phyloP scores from a whole-genome alignment of 805 yeast genomes.

The fission yeast (Schizosaccharomyces pombe) region DNA sequence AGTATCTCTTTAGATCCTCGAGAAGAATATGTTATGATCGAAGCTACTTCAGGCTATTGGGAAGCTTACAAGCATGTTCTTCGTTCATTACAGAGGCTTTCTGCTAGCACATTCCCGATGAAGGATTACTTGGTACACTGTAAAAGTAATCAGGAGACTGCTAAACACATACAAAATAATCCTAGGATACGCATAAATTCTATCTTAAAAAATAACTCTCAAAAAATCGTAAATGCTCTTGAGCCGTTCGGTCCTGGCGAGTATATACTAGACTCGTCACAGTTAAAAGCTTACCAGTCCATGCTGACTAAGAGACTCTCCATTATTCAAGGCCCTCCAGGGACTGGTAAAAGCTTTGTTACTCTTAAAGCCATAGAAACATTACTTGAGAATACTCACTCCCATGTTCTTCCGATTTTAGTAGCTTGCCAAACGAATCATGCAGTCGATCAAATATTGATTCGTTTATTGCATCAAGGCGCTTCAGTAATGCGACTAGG shows the following conservation, averaged over 20 bases:
- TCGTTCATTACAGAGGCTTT: background rate
- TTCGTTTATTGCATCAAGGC: background rate
- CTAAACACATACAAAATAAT: background rate
- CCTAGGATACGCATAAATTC: background rate
- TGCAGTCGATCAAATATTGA: background rate
- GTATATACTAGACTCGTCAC: background rate
- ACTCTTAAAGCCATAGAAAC: conserved; percentile 91
- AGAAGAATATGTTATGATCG: background rate
- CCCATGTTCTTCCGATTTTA: background rate
- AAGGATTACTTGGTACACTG: background rate
- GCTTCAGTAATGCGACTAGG: background rate
- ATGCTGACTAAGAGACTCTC: background rate
- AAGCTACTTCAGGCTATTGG: background rate
- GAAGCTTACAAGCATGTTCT: conserved; percentile 2
- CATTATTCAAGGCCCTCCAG: conserved; percentile 90
- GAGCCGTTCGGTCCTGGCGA: background rate
- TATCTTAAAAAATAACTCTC: background rate
- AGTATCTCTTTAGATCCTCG: background rate
- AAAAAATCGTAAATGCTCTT: background rate
- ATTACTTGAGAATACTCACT: conserved; percentile 55
- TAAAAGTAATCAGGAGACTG: background rate
- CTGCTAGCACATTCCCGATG: background rate
- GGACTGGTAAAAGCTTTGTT: conserved; percentile 86
- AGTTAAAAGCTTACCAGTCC: background rate
- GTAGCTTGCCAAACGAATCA: background rate